Evolutionary conservation across 2,329 filamentous ascomycete genomes (phyloP), one percentile per base, ranked within the genome.

Genomic region (Blastomyces emzantsi): DNA sequence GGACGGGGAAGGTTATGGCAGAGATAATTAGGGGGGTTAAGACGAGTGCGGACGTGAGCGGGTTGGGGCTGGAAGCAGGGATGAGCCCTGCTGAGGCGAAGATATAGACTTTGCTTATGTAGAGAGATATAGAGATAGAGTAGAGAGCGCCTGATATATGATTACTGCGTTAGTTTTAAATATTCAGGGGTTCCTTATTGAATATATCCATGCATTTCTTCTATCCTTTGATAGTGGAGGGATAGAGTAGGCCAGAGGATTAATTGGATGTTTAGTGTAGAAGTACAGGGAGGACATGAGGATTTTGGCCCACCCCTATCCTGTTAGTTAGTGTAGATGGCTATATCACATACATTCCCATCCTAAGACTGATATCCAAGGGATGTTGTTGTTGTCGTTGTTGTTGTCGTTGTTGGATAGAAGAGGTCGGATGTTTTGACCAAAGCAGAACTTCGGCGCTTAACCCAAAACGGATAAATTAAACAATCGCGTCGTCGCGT

Each of bases 1-100:
- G 88, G 1, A 92, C 88, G 0, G 90, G 89, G 0, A 82, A 83
- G 67, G 84, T 90, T 6, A 77, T 92, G 76, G 82, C 87, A 13
- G 88, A 92, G 75, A 80, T 92, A 81, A 80, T 90, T 52, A 80
- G 84, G 68, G 86, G 85, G 1, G 76, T 79, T 65, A 72, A 75
- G 65, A 75, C 82, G 60, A 87, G 83, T 66, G 86, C 82, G 1
- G 83, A 89, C 75, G 76, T 91, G 19, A 79, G 78, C 60, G 73
- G 76, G 1, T 71, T 90, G 67, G 79, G 74, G 0, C 63, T 82
- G 51, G 63, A 58, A 4, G 51, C 41, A 56, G 30, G 36, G n/a
- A 52, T 45, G 36, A 28, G 61, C 11, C 3, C 30, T 9, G 30
- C 28, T 19, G 49, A 63, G 41, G 52, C 61, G 7, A 62, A 43